phyloP scores from a whole-genome alignment of 2,329 filamentous ascomycete genomes.

The Claviceps paspali region DNA sequence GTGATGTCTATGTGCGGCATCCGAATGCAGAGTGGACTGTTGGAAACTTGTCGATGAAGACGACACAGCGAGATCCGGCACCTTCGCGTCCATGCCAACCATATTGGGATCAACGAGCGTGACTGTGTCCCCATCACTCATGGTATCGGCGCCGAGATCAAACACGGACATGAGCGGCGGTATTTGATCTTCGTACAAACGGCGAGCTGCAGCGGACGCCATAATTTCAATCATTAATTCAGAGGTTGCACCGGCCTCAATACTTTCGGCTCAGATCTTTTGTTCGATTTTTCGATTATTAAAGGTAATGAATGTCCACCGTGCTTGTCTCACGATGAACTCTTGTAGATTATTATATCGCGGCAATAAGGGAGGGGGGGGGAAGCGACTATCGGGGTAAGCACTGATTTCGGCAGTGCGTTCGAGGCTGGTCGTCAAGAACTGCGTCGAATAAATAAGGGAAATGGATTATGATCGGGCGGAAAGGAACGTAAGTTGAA shows the following conservation, averaged over 20 bases:
- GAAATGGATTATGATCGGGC: background rate
- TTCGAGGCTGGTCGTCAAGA: background rate
- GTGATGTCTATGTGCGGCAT: slow-evolving; percentile 50
- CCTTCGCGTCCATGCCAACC: slow-evolving; percentile 29
- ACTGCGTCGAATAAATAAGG: too few relatives aligned
- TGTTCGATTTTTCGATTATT: too few relatives aligned
- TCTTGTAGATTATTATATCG: background rate
- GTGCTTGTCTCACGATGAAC: background rate
- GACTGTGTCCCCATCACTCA: slow-evolving; percentile 37
- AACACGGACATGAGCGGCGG: slow-evolving; percentile 65
- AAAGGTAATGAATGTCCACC: background rate
- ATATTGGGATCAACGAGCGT: slow-evolving; percentile 39
- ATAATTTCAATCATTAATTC: slow-evolving; percentile 24
- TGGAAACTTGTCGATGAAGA: slow-evolving; percentile 22
- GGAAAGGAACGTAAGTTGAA: slow-evolving; percentile 4
- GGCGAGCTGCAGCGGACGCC: slow-evolving; percentile 46
- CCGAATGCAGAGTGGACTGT: slow-evolving; percentile 25
- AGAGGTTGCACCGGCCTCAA: background rate
- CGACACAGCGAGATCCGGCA: slow-evolving; percentile 22
- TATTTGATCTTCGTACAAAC: slow-evolving; percentile 54
- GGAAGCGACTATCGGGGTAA: background rate
- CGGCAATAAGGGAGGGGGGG: background rate
- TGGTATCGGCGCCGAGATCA: slow-evolving; percentile 44
- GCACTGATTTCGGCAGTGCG: background rate
- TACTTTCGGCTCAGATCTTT: background rate